These are phyloP conservation scores for Ustilago shanxiensis DNA, from an alignment of 1,284 basidiomycete species.

Conservation along the genomic window DNA sequence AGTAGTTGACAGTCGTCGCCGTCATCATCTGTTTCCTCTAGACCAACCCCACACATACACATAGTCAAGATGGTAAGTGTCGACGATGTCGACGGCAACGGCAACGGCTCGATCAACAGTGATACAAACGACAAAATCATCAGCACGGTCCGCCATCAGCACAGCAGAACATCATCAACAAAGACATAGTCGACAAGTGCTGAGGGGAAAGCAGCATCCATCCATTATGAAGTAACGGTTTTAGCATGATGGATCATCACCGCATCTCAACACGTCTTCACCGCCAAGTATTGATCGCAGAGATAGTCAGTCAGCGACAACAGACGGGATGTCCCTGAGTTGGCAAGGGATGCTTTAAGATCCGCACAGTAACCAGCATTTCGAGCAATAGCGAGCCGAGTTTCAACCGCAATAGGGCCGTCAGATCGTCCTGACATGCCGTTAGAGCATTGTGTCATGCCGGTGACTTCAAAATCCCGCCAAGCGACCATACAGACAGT, in stretches of 20 bases:
- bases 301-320: too few species aligned
- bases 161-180: neutral
- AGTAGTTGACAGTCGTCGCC: constrained; percentile 31
- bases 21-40: constrained; percentile 35
- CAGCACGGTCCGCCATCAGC: neutral
- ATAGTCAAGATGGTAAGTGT: constrained; percentile 57
- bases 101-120: constrained; percentile 24
- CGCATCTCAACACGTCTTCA: neutral
- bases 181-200: neutral
- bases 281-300: too few species aligned
- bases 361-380: too few species aligned
- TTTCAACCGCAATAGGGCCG: too few species aligned
- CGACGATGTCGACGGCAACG: constrained; percentile 16
- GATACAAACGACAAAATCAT: constrained; percentile 5
- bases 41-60: constrained; percentile 50
- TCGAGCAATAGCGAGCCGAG: too few species aligned
- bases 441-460: too few species aligned
- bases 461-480: too few species aligned
- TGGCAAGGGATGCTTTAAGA: too few species aligned
- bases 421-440: too few species aligned
- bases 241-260: neutral
- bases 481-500: too few species aligned
- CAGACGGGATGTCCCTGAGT: too few species aligned
- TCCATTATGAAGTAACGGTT: neutral
- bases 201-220: neutral